Conservation (phyloP, 1,139 yeast genomes). For the Hansenula sp. region DNA sequence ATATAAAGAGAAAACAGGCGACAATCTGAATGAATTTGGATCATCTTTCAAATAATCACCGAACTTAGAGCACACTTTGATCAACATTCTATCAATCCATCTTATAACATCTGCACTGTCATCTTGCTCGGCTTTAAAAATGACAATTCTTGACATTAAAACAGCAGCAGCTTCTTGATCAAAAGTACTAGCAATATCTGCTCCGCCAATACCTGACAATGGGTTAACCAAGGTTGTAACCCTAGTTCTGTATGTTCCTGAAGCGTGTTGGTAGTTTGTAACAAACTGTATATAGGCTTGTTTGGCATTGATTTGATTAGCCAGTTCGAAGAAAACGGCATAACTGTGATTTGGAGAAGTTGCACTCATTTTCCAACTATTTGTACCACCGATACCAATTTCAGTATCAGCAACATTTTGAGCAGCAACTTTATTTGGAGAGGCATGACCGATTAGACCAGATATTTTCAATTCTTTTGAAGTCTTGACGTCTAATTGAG, state of each 20-base stretch:
- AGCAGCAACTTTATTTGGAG: constrained; percentile 56
- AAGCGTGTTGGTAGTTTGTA: constrained; percentile 75
- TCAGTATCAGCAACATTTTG: constrained; percentile 86
- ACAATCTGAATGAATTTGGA: constrained; percentile 70
- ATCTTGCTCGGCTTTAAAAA: constrained; percentile 80
- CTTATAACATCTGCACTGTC: constrained; percentile 72
- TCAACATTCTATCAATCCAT: constrained; percentile 82
- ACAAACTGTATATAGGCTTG: constrained; percentile 53
- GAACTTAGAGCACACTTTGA: constrained; percentile 81
- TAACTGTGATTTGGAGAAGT: constrained; percentile 84
- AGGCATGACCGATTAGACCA: constrained; percentile 93
- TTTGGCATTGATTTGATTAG: constrained; percentile 42
- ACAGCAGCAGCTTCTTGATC: constrained; percentile 99
- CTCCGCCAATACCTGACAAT: constrained; percentile 37
- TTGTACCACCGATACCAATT: constrained; percentile 90
- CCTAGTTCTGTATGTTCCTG: constrained; percentile 80
- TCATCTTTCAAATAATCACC: constrained; percentile 84
- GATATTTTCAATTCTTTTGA: constrained; percentile 86
- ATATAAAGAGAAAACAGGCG: constrained; percentile 75
- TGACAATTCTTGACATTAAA: constrained; percentile 89
- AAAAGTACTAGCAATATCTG: constrained; percentile 59
- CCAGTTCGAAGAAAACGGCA: constrained; percentile 84
- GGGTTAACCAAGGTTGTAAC: constrained; percentile 83
- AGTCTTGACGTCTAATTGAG: constrained; percentile 81
- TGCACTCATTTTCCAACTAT: constrained; percentile 81